Conservation (phyloP, 2,329 filamentous ascomycete genomes). For the Akanthomyces dipterigenus region DNA sequence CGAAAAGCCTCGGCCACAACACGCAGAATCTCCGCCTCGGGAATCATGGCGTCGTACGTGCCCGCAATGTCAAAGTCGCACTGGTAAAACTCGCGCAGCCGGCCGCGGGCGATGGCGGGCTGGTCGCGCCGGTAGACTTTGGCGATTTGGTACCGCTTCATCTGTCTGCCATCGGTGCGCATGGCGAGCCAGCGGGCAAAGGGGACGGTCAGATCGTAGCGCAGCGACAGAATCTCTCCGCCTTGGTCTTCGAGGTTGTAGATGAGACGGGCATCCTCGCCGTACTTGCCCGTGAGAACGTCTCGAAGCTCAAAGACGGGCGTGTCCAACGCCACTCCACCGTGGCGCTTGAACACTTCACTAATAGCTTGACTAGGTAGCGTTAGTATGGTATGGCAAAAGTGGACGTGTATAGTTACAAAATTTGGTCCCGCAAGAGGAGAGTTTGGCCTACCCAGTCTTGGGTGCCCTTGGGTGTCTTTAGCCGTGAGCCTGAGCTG, state of each 20-base stretch:
- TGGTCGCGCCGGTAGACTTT: constrained; percentile 59
- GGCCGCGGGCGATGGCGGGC: constrained; percentile 72
- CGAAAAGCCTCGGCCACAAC: constrained; percentile 83
- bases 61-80: constrained; percentile 96
- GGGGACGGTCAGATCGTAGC: constrained; percentile 83
- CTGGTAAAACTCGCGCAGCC: constrained; percentile 95
- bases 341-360: constrained; percentile 76
- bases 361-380: constrained; percentile 47
- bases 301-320: constrained; percentile 82
- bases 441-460: constrained; percentile 77
- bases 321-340: constrained; percentile 72
- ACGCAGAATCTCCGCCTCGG: constrained; percentile 81
- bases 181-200: constrained; percentile 90
- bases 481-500: constrained; percentile 47
- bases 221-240: constrained; percentile 65
- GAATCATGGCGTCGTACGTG: constrained; percentile 80
- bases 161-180: constrained; percentile 73
- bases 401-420: constrained; percentile 27
- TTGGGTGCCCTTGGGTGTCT: constrained; percentile 85
- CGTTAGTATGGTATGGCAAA: neutral
- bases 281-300: constrained; percentile 86
- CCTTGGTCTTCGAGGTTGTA: constrained; percentile 84
- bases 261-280: constrained; percentile 86
- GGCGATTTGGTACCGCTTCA: constrained; percentile 92
- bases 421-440: constrained; percentile 74